Evolutionary conservation across 257 asterid species (phyloP).

Genomic region (Capsicum baccatum): DNA sequence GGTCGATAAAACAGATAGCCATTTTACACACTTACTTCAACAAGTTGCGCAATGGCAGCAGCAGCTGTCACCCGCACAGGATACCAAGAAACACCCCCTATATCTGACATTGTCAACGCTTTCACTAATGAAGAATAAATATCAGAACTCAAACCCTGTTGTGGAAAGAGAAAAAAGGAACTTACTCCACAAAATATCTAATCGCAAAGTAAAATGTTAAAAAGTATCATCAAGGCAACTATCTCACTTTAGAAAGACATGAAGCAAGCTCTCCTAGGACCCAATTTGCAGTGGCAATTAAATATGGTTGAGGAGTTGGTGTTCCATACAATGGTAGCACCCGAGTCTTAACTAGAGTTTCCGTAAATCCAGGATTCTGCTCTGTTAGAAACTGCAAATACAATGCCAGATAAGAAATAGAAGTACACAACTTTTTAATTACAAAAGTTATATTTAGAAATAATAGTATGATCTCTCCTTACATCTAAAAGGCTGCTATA

Average conservation of each 20-base stretch:
- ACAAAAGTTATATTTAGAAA: not conserved
- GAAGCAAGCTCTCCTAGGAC: slow-evolving; percentile 53
- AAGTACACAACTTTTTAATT: not conserved
- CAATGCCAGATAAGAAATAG: slow-evolving; percentile 15
- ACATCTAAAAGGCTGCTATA: slow-evolving; percentile 52
- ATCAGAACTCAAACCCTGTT: slow-evolving; percentile 47
- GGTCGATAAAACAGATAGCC: not conserved
- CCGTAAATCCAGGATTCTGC: slow-evolving; percentile 43
- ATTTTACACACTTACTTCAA: slow-evolving; percentile 44
- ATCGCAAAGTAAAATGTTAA: not conserved
- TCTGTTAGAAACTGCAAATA: slow-evolving; percentile 45
- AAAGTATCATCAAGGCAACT: not conserved
- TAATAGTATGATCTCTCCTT: slow-evolving; percentile 28
- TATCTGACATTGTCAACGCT: slow-evolving; percentile 44
- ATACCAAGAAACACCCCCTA: slow-evolving; percentile 42
- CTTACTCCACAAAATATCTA: slow-evolving; percentile 1
- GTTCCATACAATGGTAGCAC: slow-evolving; percentile 47
- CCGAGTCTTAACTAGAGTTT: slow-evolving; percentile 45
- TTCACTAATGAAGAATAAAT: slow-evolving; percentile 44
- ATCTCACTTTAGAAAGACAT: slow-evolving; percentile 50
- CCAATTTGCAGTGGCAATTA: slow-evolving; percentile 56
- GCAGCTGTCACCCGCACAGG: slow-evolving; percentile 53
- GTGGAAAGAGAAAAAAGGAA: slow-evolving; percentile 23
- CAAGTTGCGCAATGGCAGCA: slow-evolving; percentile 51
- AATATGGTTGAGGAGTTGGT: slow-evolving; percentile 42